Evolutionary conservation across 2,329 filamentous ascomycete genomes (phyloP).

Genomic region (Teratosphaeriaceae sp.): DNA sequence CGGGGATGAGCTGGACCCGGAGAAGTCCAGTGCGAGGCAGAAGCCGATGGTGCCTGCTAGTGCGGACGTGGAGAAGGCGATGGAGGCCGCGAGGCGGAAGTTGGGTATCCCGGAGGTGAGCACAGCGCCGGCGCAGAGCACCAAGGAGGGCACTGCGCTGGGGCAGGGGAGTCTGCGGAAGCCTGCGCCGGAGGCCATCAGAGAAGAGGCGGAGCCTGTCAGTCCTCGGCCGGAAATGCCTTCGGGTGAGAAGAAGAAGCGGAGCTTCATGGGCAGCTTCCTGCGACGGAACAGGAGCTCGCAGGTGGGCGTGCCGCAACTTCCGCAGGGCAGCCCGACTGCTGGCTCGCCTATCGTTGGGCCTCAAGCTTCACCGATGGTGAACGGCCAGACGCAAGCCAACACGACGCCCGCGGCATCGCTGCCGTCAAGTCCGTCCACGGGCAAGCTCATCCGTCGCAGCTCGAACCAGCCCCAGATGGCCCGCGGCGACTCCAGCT

Average conservation of each 20-base stretch:
- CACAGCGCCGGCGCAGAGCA: constrained; percentile 11
- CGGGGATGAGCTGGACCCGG: constrained; percentile 33
- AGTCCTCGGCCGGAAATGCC: constrained; percentile 11
- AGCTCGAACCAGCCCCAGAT: constrained; percentile 15
- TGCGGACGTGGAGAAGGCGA: constrained; percentile 33
- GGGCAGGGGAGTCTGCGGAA: constrained; percentile 34
- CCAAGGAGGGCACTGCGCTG: constrained; percentile 27
- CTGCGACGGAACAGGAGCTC: constrained; percentile 28
- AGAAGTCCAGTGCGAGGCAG: constrained; percentile 39
- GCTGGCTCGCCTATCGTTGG: constrained; percentile 8
- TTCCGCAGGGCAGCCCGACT: constrained; percentile 12
- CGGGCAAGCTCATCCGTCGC: constrained; percentile 30
- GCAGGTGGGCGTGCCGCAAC: constrained; percentile 18
- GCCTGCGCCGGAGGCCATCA: too few species aligned
- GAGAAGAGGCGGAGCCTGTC: too few species aligned
- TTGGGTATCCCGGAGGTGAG: constrained; percentile 22
- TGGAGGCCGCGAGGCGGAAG: constrained; percentile 27
- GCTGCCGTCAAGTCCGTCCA: constrained; percentile 33
- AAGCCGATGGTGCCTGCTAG: constrained; percentile 26
- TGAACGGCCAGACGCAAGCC: not conserved
- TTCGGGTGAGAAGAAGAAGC: constrained; percentile 15
- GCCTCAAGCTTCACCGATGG: constrained; percentile 4
- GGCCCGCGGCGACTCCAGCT: constrained; percentile 18
- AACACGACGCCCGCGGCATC: not conserved
- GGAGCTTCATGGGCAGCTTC: constrained; percentile 29